Evolutionary conservation across 352 stramenopile species (phyloP), one percentile per base, ranked within the genome.

Genomic region (Pythium aquatile): DNA sequence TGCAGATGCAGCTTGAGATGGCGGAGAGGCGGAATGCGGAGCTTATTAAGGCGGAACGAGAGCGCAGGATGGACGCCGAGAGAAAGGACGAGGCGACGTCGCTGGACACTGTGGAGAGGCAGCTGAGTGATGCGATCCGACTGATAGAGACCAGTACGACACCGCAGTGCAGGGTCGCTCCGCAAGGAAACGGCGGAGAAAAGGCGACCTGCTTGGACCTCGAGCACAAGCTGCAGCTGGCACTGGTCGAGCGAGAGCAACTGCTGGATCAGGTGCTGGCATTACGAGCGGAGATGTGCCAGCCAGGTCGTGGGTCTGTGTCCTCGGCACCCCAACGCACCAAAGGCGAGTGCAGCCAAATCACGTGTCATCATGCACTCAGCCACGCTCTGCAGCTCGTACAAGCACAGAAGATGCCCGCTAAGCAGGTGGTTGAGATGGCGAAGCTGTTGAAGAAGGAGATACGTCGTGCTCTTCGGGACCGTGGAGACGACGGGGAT

Each of bases 1-100:
- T 72, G 39, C 58, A 64, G 33, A 32, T 8, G 35, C 65, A 72
- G 37, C 10, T 72, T 7, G 47, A 67, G 13, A 32, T 11, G 14
- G 35, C 58, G 32, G 65, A 72, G 29, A 20, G 17, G 29, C n/a
- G 42, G 14, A 67, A 67, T 32, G 20, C 26, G 1, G 48, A 35
- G 20, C 54, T 71, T 30, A 2, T 29, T 3, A 29, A 30, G 16
- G 32, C 29, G 20, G 33, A 51, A 4, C 51, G n/a, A 51, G 9
- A 32, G 30, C 32, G 29, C 3, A 46, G 32, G 16, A 40, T 6
- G 14, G 3, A 30, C 3, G 29, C 17, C 1, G 26, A 58, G 32
- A 16, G 13, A 54, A 11, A 44, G 10, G 32, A 40, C 5, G 24
- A 1, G 6, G 42, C 29, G n/a, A 10, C 14, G 10, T 42, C 53